Base-by-base conservation (phyloP, 352 stramenopile species). In the Phytophthora foliorum region DNA sequence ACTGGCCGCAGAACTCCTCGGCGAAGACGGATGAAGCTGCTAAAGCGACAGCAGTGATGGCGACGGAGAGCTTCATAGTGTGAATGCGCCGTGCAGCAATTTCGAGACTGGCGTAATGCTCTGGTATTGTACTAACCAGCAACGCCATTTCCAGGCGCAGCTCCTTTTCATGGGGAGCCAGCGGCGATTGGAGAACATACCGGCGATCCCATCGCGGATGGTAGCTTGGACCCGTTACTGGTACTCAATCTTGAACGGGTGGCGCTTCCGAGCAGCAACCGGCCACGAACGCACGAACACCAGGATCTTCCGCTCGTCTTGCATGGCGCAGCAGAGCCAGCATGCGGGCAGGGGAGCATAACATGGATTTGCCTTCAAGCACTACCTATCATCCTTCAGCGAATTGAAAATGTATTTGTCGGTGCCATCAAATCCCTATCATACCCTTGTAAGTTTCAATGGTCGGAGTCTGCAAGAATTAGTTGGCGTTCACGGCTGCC, bases 1-100 rank as follows among this genome's bases (percentile, higher is more conserved):
- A 81, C 25, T 22, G 72, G 32, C 65, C 76, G 50, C 64, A 72
- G 51, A 72, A 72, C 16, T 72, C 57, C 32, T 56, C 51, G 16
- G 57, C 27, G 19, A 27, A 42, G 22, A 6, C 27, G 32, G 57
- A 17, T 7, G 64, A 57, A 10, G 57, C 29, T 10, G 57, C 63
- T 6, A 57, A 42, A 24, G 27, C 53, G 11, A 13, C 38, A 31
- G 27, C 57, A 57, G 49, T 34, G 29, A 59, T 54, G 24, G 27
- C 39, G 24, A 56, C 10, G 22, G 22, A 62, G 16, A 72, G n/a
- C 42, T 72, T 72, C 63, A 67, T 72, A 9, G 6, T 48, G 57
- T 41, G 13, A 17, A n/a, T 27, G 24, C 2, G 36, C 44, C 6
- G 17, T 29, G 31, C 2, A 19, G 42, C 17, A 51, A 63, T 57